These are phyloP conservation scores for Scheffersomyces lignicola DNA, from an alignment of 1,139 yeast species.

Conservation along the genomic window DNA sequence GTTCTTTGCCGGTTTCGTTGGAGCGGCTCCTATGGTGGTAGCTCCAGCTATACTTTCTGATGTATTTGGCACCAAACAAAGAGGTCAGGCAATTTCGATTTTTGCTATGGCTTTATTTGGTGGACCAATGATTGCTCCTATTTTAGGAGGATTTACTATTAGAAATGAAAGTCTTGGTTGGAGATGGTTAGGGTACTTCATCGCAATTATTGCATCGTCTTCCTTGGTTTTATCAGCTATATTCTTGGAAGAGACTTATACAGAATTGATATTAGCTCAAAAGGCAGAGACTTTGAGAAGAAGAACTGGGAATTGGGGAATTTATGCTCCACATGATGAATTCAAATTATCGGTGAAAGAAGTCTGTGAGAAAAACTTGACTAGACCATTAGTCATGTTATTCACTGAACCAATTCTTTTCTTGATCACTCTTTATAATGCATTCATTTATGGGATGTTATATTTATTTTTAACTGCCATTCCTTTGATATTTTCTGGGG, in stretches of 20 bases:
- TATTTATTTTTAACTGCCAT: slow-evolving; percentile 77
- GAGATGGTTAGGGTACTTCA: slow-evolving; percentile 59
- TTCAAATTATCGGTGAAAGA: slow-evolving; percentile 60
- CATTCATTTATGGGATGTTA: slow-evolving; percentile 81
- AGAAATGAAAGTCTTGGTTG: slow-evolving; percentile 41
- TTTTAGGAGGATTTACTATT: slow-evolving; percentile 34
- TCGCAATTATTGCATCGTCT: slow-evolving; percentile 47
- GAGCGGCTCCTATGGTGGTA: slow-evolving; percentile 42
- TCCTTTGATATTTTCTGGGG: slow-evolving; percentile 66
- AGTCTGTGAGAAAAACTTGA: slow-evolving; percentile 64
- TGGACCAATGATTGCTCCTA: slow-evolving; percentile 47
- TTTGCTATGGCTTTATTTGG: slow-evolving; percentile 40
- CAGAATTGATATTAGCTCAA: slow-evolving; percentile 47
- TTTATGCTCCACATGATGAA: slow-evolving; percentile 81
- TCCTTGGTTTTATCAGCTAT: slow-evolving; percentile 30
- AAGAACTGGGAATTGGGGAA: slow-evolving; percentile 68
- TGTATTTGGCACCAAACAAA: slow-evolving; percentile 27
- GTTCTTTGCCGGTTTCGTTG: slow-evolving; percentile 41
- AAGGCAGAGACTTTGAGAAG: slow-evolving; percentile 64
- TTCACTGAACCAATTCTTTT: slow-evolving; percentile 71
- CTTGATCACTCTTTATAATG: slow-evolving; percentile 68
- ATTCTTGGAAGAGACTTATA: slow-evolving; percentile 48
- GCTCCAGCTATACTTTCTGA: slow-evolving; percentile 45
- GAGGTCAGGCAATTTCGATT: slow-evolving; percentile 35
- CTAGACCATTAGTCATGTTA: slow-evolving; percentile 71